Evolutionary conservation across 352 stramenopile species (phyloP).

Genomic region (Phytophthora brassicae): DNA sequence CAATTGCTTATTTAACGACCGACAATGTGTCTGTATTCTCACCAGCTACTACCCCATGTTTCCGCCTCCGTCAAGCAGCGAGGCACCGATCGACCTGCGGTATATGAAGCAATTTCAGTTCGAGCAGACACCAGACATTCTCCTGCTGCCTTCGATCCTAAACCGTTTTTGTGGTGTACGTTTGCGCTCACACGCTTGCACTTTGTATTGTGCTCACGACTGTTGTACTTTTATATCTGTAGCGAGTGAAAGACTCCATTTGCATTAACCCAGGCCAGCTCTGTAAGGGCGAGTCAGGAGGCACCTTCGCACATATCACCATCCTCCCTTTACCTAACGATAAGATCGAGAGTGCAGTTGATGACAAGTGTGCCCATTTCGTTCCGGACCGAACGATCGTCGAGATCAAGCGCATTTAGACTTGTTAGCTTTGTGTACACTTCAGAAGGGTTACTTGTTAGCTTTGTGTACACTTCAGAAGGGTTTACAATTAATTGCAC

Average conservation of each 20-base stretch:
- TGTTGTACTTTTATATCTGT: constrained; percentile 17
- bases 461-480: too few relatives aligned
- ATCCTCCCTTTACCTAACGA: constrained; percentile 91
- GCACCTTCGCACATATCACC: constrained; percentile 92
- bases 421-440: neutral
- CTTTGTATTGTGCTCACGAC: constrained; percentile 7
- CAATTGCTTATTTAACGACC: neutral
- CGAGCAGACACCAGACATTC: constrained; percentile 91
- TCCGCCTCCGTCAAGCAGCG: constrained; percentile 56
- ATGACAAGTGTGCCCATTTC: constrained; percentile 63
- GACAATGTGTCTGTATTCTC: neutral
- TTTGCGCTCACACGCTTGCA: neutral
- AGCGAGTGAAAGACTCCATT: constrained; percentile 90
- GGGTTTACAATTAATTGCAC: too few relatives aligned
- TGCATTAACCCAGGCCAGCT: constrained; percentile 95
- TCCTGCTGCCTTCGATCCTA: constrained; percentile 95
- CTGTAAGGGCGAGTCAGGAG: constrained; percentile 92
- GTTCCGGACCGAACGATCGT: constrained; percentile 88
- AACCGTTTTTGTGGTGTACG: constrained; percentile 87
- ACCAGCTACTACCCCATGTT: constrained; percentile 81
- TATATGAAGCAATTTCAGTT: constrained; percentile 93
- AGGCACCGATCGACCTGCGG: constrained; percentile 90
- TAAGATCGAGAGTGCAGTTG: constrained; percentile 47
- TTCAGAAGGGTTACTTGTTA: too few relatives aligned
- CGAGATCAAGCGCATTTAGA: constrained; percentile 91